Conservation (phyloP, 2,329 filamentous ascomycete species). For the Aureobasidium namibiae region DNA sequence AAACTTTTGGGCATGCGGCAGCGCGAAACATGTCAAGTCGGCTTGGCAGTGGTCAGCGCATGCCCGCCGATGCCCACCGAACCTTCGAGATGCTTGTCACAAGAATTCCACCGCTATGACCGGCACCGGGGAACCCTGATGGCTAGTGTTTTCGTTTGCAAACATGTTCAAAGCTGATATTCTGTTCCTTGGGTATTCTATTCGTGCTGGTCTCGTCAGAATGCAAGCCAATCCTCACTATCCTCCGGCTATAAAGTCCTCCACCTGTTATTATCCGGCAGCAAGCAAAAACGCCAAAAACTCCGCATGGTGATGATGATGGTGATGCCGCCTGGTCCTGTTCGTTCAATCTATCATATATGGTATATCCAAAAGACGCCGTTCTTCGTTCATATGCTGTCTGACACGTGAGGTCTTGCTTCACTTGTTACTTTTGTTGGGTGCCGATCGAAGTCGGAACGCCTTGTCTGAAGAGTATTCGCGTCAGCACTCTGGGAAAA, state of each 20-base stretch:
- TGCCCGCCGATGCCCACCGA: background rate
- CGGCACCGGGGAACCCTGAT: background rate
- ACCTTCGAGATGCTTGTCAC: slow-evolving; percentile 8
- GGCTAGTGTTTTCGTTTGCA: slow-evolving; percentile 9
- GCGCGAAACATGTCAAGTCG: slow-evolving; percentile 3
- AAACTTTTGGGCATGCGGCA: background rate
- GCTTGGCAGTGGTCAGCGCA: background rate
- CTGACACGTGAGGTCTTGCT: background rate
- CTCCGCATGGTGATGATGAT: slow-evolving; percentile 2
- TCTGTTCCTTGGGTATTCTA: background rate
- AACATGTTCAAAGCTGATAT: background rate
- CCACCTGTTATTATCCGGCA: background rate
- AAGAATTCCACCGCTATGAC: background rate
- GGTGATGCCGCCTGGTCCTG: background rate
- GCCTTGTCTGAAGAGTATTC: slow-evolving; percentile 33
- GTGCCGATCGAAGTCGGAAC: slow-evolving; percentile 35
- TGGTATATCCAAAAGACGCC: slow-evolving; percentile 8
- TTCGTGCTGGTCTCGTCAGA: background rate
- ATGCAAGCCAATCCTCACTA: background rate
- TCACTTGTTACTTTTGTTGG: slow-evolving; percentile 9
- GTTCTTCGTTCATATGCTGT: background rate
- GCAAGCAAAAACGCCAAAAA: background rate
- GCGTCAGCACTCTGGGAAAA: background rate
- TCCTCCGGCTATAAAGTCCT: background rate
- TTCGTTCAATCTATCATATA: background rate